Evolutionary conservation across 1,139 yeast species (phyloP).

Genomic region (Wickerhamomyces sp.): DNA sequence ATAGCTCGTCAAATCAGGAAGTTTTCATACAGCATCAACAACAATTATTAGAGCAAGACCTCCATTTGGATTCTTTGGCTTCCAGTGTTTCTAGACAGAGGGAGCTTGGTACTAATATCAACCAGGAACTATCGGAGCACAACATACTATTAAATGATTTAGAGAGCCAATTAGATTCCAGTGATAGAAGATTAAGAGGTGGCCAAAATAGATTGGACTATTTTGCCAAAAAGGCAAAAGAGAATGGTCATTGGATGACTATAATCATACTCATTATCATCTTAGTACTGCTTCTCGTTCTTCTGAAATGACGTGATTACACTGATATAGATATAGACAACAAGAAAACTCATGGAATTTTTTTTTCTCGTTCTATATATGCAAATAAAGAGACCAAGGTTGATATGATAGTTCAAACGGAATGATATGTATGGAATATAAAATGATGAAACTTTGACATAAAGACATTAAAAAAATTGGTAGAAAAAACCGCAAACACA

Average conservation of each 20-base stretch:
- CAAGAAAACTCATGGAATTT: too few species aligned
- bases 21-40: conserved; percentile 69
- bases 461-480: too few species aligned
- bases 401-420: too few species aligned
- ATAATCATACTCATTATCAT: conserved; percentile 60
- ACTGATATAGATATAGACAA: too few species aligned
- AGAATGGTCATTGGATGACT: conserved; percentile 70
- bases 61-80: conserved; percentile 53
- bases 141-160: conserved; percentile 65
- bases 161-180: conserved; percentile 59
- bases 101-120: conserved; percentile 58
- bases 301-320: conserved; percentile 47
- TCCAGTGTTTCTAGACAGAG: conserved; percentile 62
- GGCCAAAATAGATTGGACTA: conserved; percentile 52
- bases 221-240: conserved; percentile 55
- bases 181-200: conserved; percentile 45
- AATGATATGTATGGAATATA: not conserved
- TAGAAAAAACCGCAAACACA: too few species aligned
- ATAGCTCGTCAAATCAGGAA: conserved; percentile 41
- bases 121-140: conserved; percentile 66
- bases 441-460: not conserved
- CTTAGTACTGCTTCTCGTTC: conserved; percentile 52
- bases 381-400: too few species aligned
- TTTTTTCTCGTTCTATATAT: too few species aligned
- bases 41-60: conserved; percentile 56